These are phyloP conservation scores for Paramyrothecium roridum DNA, from an alignment of 2,329 filamentous ascomycete species.

Conservation along the genomic window DNA sequence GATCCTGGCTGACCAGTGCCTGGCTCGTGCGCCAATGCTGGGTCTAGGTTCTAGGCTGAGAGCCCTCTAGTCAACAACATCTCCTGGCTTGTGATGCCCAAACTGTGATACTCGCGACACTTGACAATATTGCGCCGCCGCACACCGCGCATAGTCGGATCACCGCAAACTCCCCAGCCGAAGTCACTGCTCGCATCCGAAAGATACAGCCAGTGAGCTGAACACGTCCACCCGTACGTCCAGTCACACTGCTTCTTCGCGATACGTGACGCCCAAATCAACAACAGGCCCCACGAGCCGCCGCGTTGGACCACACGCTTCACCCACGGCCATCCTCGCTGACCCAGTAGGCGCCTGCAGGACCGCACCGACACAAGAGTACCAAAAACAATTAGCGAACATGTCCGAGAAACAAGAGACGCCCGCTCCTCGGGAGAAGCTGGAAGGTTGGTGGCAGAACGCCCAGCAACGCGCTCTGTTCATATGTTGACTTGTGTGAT, in stretches of 20 bases:
- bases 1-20: not conserved
- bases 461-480: slow-evolving; percentile 1
- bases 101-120: too few relatives aligned
- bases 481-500: slow-evolving; percentile 6
- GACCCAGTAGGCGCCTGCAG: not conserved
- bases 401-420: slow-evolving; percentile 36
- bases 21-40: not conserved
- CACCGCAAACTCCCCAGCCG: not conserved
- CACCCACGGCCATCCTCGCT: too few relatives aligned
- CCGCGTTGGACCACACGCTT: too few relatives aligned
- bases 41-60: not conserved
- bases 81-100: too few relatives aligned
- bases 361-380: slow-evolving; percentile 1
- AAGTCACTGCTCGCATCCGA: too few relatives aligned
- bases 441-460: slow-evolving; percentile 57
- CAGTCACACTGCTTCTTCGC: too few relatives aligned
- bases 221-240: too few relatives aligned
- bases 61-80: not conserved
- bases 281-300: too few relatives aligned
- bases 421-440: slow-evolving; percentile 62
- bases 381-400: not conserved
- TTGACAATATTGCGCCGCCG: too few relatives aligned
- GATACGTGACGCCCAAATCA: too few relatives aligned
- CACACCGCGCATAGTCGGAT: too few relatives aligned
- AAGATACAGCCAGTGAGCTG: too few relatives aligned